These are phyloP conservation scores for Penicillium sumatraense DNA, from an alignment of 2,329 filamentous ascomycete genomes.

Conservation along the genomic window DNA sequence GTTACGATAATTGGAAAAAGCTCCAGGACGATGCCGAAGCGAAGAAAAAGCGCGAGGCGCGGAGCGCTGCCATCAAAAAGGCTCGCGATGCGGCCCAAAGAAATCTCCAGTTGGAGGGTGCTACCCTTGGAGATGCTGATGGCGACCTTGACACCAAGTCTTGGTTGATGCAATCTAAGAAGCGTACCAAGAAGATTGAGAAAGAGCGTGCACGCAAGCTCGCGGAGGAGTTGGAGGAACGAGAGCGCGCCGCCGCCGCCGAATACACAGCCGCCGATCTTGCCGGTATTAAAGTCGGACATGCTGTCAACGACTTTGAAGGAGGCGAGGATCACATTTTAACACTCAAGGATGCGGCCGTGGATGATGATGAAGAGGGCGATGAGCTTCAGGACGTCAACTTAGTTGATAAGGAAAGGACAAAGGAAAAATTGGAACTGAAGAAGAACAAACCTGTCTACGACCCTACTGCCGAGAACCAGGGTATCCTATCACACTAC, in stretches of 20 bases:
- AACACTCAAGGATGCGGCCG: constrained; percentile 90
- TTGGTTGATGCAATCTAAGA: constrained; percentile 90
- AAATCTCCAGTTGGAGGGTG: constrained; percentile 75
- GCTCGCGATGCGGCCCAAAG: constrained; percentile 83
- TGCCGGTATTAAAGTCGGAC: constrained; percentile 87
- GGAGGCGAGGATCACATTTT: constrained; percentile 83
- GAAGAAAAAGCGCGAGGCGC: constrained; percentile 78
- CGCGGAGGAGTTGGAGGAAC: constrained; percentile 78
- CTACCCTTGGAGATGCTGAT: constrained; percentile 78
- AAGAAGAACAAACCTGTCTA: constrained; percentile 92
- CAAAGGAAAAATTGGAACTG: constrained; percentile 72
- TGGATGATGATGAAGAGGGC: constrained; percentile 82
- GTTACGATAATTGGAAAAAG: constrained; percentile 58
- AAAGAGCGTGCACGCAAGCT: constrained; percentile 69
- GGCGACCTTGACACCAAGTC: constrained; percentile 76
- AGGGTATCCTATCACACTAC: constrained; percentile 82
- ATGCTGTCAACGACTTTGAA: constrained; percentile 80
- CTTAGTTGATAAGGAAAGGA: constrained; percentile 47
- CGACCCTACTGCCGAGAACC: constrained; percentile 75
- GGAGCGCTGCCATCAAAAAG: constrained; percentile 81
- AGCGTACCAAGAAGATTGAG: constrained; percentile 88
- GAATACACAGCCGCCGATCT: constrained; percentile 87
- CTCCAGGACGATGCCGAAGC: constrained; percentile 70
- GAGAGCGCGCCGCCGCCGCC: constrained; percentile 69
- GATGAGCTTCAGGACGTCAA: constrained; percentile 71